These are phyloP conservation scores for Helenozyma rhizophorensis DNA, from an alignment of 805 yeast species.

Conservation along the genomic window DNA sequence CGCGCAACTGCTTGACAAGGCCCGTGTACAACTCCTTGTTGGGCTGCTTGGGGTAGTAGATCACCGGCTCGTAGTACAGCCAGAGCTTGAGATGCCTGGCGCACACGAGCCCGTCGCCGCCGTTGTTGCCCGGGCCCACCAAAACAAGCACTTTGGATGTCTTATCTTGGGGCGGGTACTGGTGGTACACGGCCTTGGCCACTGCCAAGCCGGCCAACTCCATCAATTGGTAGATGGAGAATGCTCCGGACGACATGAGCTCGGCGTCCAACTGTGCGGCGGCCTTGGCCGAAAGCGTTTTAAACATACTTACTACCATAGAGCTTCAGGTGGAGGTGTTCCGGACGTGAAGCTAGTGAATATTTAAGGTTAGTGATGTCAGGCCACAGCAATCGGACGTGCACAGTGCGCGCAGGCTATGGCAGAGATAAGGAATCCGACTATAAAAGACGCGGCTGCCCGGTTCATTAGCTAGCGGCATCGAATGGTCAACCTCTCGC, in stretches of 20 bases:
- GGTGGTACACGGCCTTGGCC: conserved; percentile 74
- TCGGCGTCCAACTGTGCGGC: conserved; percentile 83
- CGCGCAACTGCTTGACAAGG: conserved; percentile 61
- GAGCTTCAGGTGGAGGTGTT: too few relatives aligned
- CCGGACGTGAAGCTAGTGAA: too few relatives aligned
- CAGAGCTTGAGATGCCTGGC: conserved; percentile 83
- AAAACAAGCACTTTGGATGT: conserved; percentile 52
- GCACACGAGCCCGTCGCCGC: conserved; percentile 96
- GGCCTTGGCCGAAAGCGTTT: conserved; percentile 36
- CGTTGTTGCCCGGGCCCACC: conserved; percentile 95
- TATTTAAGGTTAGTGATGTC: too few relatives aligned
- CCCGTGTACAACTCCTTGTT: conserved; percentile 55
- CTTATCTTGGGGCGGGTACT: conserved; percentile 50
- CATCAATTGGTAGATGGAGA: conserved; percentile 86
- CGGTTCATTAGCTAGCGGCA: too few relatives aligned
- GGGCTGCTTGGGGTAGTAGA: conserved; percentile 71
- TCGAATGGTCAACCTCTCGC: too few relatives aligned
- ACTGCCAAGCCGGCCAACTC: conserved; percentile 95
- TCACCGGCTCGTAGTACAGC: conserved; percentile 65
- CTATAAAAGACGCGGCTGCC: too few relatives aligned
- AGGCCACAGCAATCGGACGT: too few relatives aligned
- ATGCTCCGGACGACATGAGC: conserved; percentile 80
- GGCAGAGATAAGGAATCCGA: too few relatives aligned
- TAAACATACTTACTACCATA: conserved; percentile 11
- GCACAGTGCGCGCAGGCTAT: too few relatives aligned